Percentiles rank a stretch among this genome's conserved stretches.
phyloP scores from a whole-genome alignment of 1,284 basidiomycete species.

The Takashimella koratensis region DNA sequence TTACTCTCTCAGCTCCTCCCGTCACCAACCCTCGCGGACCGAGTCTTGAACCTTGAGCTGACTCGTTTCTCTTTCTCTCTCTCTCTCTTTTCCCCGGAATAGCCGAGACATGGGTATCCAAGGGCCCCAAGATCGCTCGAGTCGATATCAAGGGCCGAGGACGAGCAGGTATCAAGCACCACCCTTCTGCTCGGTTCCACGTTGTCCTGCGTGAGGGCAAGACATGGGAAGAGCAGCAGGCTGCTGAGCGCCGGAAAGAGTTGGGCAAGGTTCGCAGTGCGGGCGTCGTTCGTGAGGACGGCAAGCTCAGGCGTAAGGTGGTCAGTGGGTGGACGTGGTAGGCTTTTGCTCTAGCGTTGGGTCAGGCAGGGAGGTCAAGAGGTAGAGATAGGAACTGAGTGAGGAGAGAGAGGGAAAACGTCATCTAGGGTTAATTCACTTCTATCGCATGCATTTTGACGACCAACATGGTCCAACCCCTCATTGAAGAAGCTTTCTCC shows the following conservation, averaged over 20 bases:
- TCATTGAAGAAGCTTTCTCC: too few relatives aligned
- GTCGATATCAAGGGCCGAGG: slow-evolving; percentile 85
- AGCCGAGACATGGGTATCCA: slow-evolving; percentile 92
- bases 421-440: not conserved
- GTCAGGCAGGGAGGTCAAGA: too few relatives aligned
- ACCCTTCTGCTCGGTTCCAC: slow-evolving; percentile 71
- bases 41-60: too few relatives aligned
- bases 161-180: slow-evolving; percentile 71
- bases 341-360: slow-evolving; percentile 14
- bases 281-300: slow-evolving; percentile 70
- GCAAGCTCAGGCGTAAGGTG: slow-evolving; percentile 69
- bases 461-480: too few relatives aligned
- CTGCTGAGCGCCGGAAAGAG: slow-evolving; percentile 62
- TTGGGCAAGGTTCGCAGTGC: slow-evolving; percentile 74
- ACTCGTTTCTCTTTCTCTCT: not conserved
- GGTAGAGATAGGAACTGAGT: too few relatives aligned
- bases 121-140: slow-evolving; percentile 64
- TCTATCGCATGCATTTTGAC: not conserved
- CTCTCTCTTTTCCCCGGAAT: slow-evolving; percentile 3
- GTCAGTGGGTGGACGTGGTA: slow-evolving; percentile 74
- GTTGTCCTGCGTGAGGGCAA: slow-evolving; percentile 80
- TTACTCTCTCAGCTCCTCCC: not conserved
- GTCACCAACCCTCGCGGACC: not conserved
- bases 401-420: not conserved
- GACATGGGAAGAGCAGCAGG: slow-evolving; percentile 67